Base-by-base conservation (phyloP, 2,329 filamentous ascomycete species). In the Neocatenulostroma microsporum region DNA sequence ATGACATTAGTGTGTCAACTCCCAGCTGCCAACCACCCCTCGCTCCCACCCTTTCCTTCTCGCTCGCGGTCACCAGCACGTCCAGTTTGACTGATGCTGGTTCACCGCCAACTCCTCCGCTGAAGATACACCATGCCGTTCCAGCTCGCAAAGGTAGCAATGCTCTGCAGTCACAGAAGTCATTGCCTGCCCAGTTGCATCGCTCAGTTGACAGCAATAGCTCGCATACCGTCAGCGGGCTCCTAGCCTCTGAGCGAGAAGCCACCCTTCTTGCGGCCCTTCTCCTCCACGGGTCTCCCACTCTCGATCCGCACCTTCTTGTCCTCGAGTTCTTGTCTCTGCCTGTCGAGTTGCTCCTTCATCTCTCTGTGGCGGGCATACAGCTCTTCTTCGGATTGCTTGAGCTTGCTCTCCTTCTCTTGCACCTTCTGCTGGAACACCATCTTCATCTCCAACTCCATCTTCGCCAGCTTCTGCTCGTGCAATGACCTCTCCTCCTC, bases 391-490 rank as follows among this genome's bases (percentile, higher is more conserved):
- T 98, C 91, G 74, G 87, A 94, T 72, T 96, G 91, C 73, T 94
- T 94, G 63, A 98, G 74, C 72, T 98, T 98, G 78, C 86, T 94
- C 71, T 98, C 91, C 75, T 98, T 98, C 68, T 98, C 91, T 50
- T 86, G 80, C 21, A 98, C 91, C 82, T 98, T 98, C 66, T 98
- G 91, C 67, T 96, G 91, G 86, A 98, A 98, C 53, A 98, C 91
- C 85, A 95, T 94, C 85, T 98, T 98, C 91, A 98, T 98, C 68
- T 98, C 91, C 59, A 87, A 80, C 69, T 98, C 91, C 91, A 98
- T 98, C 85, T 98, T 98, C 66, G 89, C 86, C 55, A 98, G 85
- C 76, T 98, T 98, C 76, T 95, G 88, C 71, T 98, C 91, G 76
- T 98, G 91, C 53, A 98, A 75, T 48, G 84, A 82, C 57, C 91